Conservation (phyloP, 2,329 filamentous ascomycete species). For the Aspergillus udagawae region DNA sequence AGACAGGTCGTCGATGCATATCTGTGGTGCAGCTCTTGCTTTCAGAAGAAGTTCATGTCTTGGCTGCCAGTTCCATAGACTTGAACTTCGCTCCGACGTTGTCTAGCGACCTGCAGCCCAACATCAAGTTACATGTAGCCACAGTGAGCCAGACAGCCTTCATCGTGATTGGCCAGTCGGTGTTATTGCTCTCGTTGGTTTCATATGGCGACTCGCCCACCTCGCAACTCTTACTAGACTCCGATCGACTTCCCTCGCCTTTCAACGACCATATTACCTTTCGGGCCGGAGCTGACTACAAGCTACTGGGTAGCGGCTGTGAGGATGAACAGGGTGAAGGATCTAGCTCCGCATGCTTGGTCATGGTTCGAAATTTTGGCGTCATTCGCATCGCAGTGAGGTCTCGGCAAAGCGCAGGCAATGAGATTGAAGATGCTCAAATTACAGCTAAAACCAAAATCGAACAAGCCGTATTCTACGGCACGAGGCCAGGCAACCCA, state of each 20-base stretch:
- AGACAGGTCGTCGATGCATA: conserved; percentile 56
- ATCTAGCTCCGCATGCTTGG: conserved; percentile 40
- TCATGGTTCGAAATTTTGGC: conserved; percentile 57
- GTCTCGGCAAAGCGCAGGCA: conserved; percentile 36
- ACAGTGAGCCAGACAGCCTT: conserved; percentile 76
- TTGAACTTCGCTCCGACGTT: conserved; percentile 56
- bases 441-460: conserved; percentile 84
- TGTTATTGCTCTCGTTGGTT: conserved; percentile 71
- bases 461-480: conserved; percentile 93
- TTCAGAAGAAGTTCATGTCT: conserved; percentile 52
- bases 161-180: conserved; percentile 71
- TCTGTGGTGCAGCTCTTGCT: conserved; percentile 70
- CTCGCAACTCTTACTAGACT: conserved; percentile 68
- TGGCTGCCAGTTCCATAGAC: conserved; percentile 64
- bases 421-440: conserved; percentile 45
- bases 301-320: conserved; percentile 47
- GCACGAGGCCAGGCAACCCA: conserved; percentile 75
- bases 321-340: conserved; percentile 44
- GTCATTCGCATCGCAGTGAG: conserved; percentile 51
- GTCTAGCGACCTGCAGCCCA: conserved; percentile 49
- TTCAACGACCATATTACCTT: conserved; percentile 90
- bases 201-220: conserved; percentile 67
- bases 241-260: conserved; percentile 57
- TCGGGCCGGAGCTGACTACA: conserved; percentile 49
- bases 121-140: conserved; percentile 64